Base-by-base conservation (phyloP, 768 basidiomycete species). In the Lactarius psammicola region DNA sequence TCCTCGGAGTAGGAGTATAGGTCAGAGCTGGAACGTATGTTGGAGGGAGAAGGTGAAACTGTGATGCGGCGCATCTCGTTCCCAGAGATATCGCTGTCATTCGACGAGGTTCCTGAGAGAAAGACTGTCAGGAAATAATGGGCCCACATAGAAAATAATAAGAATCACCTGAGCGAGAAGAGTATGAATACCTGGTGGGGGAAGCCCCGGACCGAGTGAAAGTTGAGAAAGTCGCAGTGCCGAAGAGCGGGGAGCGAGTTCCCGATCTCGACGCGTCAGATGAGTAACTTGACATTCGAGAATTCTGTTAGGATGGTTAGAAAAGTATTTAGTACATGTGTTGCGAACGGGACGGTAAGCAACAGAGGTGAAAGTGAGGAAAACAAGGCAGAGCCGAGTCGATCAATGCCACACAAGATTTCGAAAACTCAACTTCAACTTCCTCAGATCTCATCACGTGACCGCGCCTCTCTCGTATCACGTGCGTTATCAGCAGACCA, bases 221-320 rank as follows among this genome's bases (percentile, higher is more conserved):
- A 0, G 81, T 80, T 18, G 83, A 82, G 70, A 81, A 85, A 0
- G 85, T 84, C 23, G 83, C 80, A 54, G 85, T 84, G 76, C 85
- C 87, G 69, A 83, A 83, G 26, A 81, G 78, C 28, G 87, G 88
- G 57, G 88, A 89, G 79, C 87, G 82, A 26, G 80, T 78, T 18
- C 72, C 72, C 60, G 69, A 68, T 20, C 68, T 71, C 42, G 75
- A 75, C 65, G 71, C 70, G 42, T 73, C 71, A 40, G 75, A 68
- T 31, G 75, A 72, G 73, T 78, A 77, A 44, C 71, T 76, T 59
- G 80, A 75, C 81, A 82, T 81, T 44, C 33, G 34, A 49, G 20
- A 58, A 31, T 51, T 53, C 42, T 34, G 63, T 54, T 49, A 62
- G 68, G 56, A 55, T 44, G 17, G 23, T 68, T 15, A 11, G 38